phyloP scores from a whole-genome alignment of 768 basidiomycete genomes.

The Lactarius quietus region DNA sequence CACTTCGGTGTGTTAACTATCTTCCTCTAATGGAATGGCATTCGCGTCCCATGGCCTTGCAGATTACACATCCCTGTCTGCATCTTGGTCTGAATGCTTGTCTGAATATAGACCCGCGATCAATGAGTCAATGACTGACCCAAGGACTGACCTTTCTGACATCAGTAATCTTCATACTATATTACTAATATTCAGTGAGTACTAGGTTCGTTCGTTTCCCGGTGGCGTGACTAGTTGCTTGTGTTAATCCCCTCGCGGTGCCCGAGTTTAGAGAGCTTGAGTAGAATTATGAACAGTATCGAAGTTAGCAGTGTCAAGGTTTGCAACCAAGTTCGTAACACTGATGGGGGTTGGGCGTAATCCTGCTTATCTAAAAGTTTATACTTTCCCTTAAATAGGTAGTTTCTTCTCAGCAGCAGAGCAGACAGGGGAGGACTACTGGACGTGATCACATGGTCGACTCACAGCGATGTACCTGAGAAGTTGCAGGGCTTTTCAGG shows the following conservation, averaged over 20 bases:
- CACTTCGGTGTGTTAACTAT: too few relatives aligned
- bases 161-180: slow-evolving; percentile 53
- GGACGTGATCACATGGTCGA: too few relatives aligned
- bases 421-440: too few relatives aligned
- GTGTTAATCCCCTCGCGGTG: slow-evolving; percentile 58
- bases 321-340: slow-evolving; percentile 27
- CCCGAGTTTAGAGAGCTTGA: slow-evolving; percentile 66
- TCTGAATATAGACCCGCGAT: slow-evolving; percentile 39
- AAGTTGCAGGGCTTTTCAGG: background rate
- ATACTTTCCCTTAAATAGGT: background rate
- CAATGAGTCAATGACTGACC: too few relatives aligned
- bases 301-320: slow-evolving; percentile 69
- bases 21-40: too few relatives aligned
- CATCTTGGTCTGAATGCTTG: too few relatives aligned
- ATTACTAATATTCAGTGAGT: too few relatives aligned
- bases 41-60: too few relatives aligned
- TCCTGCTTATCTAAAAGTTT: slow-evolving; percentile 4
- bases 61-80: slow-evolving; percentile 44
- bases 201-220: background rate
- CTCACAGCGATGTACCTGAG: too few relatives aligned
- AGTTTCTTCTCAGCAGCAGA: background rate
- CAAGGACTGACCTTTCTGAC: slow-evolving; percentile 10
- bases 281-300: slow-evolving; percentile 72
- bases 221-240: slow-evolving; percentile 38
- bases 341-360: background rate